Base-by-base conservation (phyloP, 257 asterid genomes). In the Solanum habrochaites region DNA sequence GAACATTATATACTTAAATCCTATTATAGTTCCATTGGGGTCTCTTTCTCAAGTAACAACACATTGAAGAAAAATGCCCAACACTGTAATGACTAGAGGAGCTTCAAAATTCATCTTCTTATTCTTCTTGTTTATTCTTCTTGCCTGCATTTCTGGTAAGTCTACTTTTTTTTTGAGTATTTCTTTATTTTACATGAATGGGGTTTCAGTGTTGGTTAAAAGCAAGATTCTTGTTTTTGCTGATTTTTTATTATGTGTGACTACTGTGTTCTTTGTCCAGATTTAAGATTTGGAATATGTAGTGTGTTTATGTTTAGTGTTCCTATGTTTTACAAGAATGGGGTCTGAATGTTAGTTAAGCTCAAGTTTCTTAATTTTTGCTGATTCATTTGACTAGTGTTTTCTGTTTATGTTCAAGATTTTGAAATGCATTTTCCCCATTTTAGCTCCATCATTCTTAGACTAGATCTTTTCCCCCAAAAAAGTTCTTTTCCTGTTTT, bases 61-160 rank as follows among this genome's bases (percentile, higher is more conserved):
- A 74, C 71, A 47, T 31, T 49, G 43, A 37, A 64, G 20, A 64
- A 74, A 66, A 83, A 73, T 82, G 56, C 23, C 27, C 60, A 75
- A 82, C 89, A 74, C 86, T 72, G 83, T 78, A 89, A 93, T 94
- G 98, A 94, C 93, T 82, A 27, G 88, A 74, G 43, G 91, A 86
- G 66, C 89, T 87, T 88, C 88, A 81, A 81, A 87, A 85, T 58
- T 73, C 49, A 86, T 90, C 85, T 82, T 90, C 88, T 87, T 89
- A 16, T 84, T 90, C 74, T 89, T 94, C 86, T 87, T 92, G 71
- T 87, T 88, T 64, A 58, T 87, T 73, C 89, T 88, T 60, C 32
- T 90, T 86, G 78, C 77, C 88, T 85, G 87, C 86, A 90, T 91
- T 83, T 85, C 92, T 64, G 96, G 98, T 95, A 85, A 89, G 93